Evolutionary conservation across 768 basidiomycete genomes (phyloP), one percentile per base, ranked within the genome.

Genomic region (Stropharia rugosoannulata): DNA sequence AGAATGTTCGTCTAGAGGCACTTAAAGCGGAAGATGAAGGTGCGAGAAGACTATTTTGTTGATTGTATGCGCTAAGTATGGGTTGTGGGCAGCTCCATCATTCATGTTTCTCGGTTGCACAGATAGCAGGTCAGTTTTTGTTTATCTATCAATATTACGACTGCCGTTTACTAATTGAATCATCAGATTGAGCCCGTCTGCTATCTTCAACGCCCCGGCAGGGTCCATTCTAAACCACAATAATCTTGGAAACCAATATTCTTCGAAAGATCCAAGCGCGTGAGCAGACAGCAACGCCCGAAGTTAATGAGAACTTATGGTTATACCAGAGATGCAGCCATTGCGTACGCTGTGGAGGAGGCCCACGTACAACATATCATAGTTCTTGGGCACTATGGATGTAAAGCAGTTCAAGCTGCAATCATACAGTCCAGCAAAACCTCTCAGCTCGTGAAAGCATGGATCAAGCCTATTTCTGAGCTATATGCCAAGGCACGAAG

Each of bases 381-480:
- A 41, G 66, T 76, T 27, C 59, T 73, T 8, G 75, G 75, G 5
- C 75, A 76, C 56, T 75, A 75, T 54, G 73, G 73, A 12, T 76
- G 73, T 58, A 68, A 68, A 39, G 67, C 69, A 49, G 68, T 73
- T 1, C 66, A 70, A 35, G 61, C 56, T 12, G 74, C 72, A 5
- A 73, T 73, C 54, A 61, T 66, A 0, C 58, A 56, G 38, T 56
- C 67, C 3, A 59, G 51, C 39, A 63, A 62, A 40, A 55, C 59
- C 27, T 66, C 59, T 36, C 56, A 59, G 25, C 49, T 63, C n/a
- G 57, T 70, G 16, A 62, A 63, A 49, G 61, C 62, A 13, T 74
- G 72, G 71, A 64, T 75, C 38, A 66, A 65, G 52, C 73, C 73
- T 19, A 64, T 74, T 44, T 43, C 61, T 16, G 59, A 71, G 16